Percentiles rank a stretch among this genome's conserved stretches.
Evolutionary conservation across 2,329 filamentous ascomycete species (phyloP).

Genomic region (Aspergillus brasiliensis): DNA sequence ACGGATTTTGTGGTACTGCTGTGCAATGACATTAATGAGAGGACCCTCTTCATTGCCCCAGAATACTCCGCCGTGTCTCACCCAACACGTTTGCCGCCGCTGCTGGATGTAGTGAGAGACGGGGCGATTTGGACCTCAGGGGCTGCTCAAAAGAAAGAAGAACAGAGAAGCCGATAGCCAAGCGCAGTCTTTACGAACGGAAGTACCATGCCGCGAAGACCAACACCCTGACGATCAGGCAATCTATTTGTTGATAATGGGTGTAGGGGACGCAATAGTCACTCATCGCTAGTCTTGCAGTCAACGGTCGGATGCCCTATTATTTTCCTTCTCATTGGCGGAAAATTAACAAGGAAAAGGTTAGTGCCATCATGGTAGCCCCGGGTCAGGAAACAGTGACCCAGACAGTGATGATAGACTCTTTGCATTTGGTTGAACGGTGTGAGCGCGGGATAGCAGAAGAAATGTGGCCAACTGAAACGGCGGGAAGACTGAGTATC

Average conservation of each 20-base stretch:
- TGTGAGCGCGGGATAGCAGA: background rate
- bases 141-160: background rate
- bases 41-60: background rate
- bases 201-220: too few relatives aligned
- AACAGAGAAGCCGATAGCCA: background rate
- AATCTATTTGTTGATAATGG: background rate
- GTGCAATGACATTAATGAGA: background rate
- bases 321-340: background rate
- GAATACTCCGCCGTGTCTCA: background rate
- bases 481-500: too few relatives aligned
- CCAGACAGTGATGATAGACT: background rate
- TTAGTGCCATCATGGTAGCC: background rate
- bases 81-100: background rate
- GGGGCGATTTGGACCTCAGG: background rate
- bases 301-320: too few relatives aligned
- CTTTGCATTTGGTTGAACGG: background rate
- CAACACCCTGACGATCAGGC: background rate
- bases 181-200: background rate
- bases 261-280: background rate
- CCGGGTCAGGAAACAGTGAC: background rate
- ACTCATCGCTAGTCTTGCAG: too few relatives aligned
- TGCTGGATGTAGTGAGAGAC: background rate
- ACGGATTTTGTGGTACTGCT: background rate
- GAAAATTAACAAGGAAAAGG: background rate
- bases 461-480: background rate